Conservation (phyloP, 306 rosid genomes). For the Castanea mollissima region DNA sequence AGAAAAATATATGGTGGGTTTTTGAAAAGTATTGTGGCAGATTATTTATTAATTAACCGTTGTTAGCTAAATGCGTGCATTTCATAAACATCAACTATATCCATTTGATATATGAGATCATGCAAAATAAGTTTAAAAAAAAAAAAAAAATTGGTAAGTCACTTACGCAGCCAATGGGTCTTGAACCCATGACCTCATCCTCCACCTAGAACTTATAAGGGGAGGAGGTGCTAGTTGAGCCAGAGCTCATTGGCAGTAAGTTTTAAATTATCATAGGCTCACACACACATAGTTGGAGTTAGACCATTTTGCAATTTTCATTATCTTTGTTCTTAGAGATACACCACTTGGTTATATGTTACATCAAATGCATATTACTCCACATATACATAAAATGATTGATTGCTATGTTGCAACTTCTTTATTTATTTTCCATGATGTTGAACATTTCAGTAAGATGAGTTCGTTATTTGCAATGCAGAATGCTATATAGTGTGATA, state of each 20-base stretch:
- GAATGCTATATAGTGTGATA: neutral
- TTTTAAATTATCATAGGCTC: neutral
- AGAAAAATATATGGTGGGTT: neutral
- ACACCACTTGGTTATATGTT: neutral
- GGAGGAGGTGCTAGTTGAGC: too few relatives aligned
- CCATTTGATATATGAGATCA: neutral
- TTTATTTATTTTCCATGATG: too few relatives aligned
- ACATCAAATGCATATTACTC: neutral
- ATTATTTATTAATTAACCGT: neutral
- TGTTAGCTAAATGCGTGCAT: neutral
- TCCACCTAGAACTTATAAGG: too few relatives aligned
- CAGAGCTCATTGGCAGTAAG: too few relatives aligned
- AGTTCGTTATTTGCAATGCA: neutral
- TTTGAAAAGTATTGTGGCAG: neutral
- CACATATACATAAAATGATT: too few relatives aligned
- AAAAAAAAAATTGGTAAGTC: too few relatives aligned
- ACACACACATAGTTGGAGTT: neutral
- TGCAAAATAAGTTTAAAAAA: neutral
- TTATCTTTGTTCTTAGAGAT: neutral
- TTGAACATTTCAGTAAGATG: neutral
- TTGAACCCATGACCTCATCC: too few relatives aligned
- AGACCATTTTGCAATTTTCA: neutral
- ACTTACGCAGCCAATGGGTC: too few relatives aligned
- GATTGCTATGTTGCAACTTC: too few relatives aligned
- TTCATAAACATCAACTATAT: neutral